Evolutionary conservation across 2,329 filamentous ascomycete species (phyloP), one percentile per base, ranked within the genome.

Genomic region (Cladorrhinum sp.): DNA sequence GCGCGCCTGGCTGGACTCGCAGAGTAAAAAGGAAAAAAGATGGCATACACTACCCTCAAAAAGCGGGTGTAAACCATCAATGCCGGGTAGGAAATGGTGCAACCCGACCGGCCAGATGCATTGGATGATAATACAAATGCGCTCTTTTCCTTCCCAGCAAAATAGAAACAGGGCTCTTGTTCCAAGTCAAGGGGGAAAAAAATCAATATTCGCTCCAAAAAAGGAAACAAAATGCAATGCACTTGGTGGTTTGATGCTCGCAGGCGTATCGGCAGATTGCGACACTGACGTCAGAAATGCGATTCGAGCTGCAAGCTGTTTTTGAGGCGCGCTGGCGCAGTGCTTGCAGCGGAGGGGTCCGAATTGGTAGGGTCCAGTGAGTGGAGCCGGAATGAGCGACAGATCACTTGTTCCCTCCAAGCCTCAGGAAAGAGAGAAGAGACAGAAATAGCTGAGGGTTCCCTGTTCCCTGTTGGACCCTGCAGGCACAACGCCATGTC

Each of bases 391-490:
- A 36, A 56, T 26, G 54, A 46, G 33, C 49, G 57, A 56, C 9
- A n/a, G n/a, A n/a, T n/a, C 33, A 12, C 16, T 49, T 39, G n/a
- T n/a, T n/a, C n/a, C n/a, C 24, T 49, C 54, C 55, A 26, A 58
- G 48, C 48, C 61, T n/a, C 52, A 23, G 23, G 18, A 53, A 53
- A 42, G 46, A 52, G 28, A 39, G 36, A 58, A 36, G 56, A 58
- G 39, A 18, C 55, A 53, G 42, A 54, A 56, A 39, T 50, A 18
- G 55, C 58, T 23, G 50, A 57, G 63, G 42, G 42, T 20, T 46
- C 42, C 42, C 42, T 46, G 59, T 58, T 51, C 61, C 61, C 57
- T 62, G 59, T 36, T 56, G 33, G 65, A 62, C 65, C 65, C 65
- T 67, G 65, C 65, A 67, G 62, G 55, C 51, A 53, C 57, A 21